These are phyloP conservation scores for Byssoonygena ceratinophila DNA, from an alignment of 2,329 filamentous ascomycete species.

Conservation along the genomic window DNA sequence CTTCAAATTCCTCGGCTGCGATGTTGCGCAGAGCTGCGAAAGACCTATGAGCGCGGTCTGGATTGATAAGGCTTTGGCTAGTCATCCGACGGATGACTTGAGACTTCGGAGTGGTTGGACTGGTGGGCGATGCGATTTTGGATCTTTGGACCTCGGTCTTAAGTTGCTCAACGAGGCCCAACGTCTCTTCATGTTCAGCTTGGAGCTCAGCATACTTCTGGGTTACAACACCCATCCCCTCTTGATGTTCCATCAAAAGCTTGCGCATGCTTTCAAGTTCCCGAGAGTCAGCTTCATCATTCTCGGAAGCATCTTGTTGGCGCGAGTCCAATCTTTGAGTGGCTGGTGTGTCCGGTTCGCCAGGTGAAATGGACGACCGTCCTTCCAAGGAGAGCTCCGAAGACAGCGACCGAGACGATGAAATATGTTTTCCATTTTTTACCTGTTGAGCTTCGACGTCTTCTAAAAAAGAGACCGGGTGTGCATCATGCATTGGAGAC, in stretches of 20 bases:
- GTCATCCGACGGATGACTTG: conserved; percentile 88
- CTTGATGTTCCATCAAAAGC: conserved; percentile 65
- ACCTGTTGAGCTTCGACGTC: conserved; percentile 60
- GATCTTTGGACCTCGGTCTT: conserved; percentile 76
- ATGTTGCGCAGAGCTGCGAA: conserved; percentile 84
- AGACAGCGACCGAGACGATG: conserved; percentile 82
- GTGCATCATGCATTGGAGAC: conserved; percentile 33
- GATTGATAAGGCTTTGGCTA: conserved; percentile 67
- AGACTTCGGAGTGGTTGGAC: conserved; percentile 49
- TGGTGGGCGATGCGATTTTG: conserved; percentile 46
- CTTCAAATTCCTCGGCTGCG: conserved; percentile 73
- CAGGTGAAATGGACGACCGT: conserved; percentile 58
- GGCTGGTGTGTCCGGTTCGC: conserved; percentile 50
- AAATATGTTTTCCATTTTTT: conserved; percentile 58
- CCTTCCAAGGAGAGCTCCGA: conserved; percentile 85
- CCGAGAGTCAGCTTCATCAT: conserved; percentile 41
- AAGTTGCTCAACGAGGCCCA: conserved; percentile 81
- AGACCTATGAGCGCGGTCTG: conserved; percentile 83
- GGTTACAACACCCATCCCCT: conserved; percentile 59
- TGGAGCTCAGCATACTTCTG: conserved; percentile 76
- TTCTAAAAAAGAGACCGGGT: conserved; percentile 76
- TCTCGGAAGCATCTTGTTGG: conserved; percentile 21
- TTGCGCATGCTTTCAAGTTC: conserved; percentile 63
- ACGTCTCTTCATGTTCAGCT: conserved; percentile 65
- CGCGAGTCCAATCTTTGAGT: conserved; percentile 20